A percentile compares a stretch with the other conserved stretches of the same genome.
These are phyloP conservation scores for Helichrysum umbraculigerum DNA, from an alignment of 129 eudicot genomes.

Conservation along the genomic window DNA sequence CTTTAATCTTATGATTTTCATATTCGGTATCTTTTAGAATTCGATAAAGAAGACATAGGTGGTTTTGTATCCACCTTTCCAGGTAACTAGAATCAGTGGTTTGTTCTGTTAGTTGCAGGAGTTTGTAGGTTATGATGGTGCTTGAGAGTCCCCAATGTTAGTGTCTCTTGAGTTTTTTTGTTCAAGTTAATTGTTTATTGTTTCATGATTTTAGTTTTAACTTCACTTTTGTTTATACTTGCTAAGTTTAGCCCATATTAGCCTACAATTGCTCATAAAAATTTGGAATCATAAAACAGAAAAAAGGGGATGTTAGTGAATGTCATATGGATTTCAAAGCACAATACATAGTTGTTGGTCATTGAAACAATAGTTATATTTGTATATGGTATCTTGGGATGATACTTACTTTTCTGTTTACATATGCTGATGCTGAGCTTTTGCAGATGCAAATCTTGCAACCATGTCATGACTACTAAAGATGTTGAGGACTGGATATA, in stretches of 20 bases:
- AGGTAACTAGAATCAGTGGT: no score
- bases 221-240: not conserved
- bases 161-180: no score
- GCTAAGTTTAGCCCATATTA: not conserved
- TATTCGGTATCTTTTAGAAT: no score
- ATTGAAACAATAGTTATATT: not conserved
- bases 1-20: no score
- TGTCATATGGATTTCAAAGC: not conserved
- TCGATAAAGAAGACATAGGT: no score
- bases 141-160: no score
- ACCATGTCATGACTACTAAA: conserved; percentile 71
- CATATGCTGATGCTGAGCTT: not conserved
- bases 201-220: not conserved
- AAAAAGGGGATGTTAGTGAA: not conserved
- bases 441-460: conserved; percentile 85
- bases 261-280: not conserved
- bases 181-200: no score
- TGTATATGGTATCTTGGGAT: not conserved
- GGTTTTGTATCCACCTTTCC: no score
- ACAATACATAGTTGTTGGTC: not conserved
- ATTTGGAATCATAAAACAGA: not conserved
- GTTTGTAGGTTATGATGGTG: no score
- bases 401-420: not conserved
- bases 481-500: conserved; percentile 94
- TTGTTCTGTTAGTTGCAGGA: no score